Evolutionary conservation across 2,329 filamentous ascomycete genomes (phyloP).

Genomic region (Aspergillus sp.): DNA sequence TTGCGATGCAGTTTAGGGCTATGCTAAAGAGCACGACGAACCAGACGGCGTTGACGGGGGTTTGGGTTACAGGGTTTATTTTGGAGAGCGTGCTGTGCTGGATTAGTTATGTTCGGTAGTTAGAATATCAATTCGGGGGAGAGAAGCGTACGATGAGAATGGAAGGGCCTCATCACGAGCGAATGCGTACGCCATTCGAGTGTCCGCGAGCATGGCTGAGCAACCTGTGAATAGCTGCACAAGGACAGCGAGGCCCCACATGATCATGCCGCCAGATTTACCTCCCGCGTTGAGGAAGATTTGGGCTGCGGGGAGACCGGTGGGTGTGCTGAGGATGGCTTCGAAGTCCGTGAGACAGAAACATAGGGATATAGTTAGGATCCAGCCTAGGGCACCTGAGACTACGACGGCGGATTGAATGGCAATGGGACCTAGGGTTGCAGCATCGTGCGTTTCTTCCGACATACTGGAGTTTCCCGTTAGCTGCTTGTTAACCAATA

Average conservation of each 20-base stretch:
- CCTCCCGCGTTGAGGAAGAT: slow-evolving; percentile 63
- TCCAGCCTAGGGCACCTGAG: slow-evolving; percentile 61
- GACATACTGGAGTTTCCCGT: slow-evolving; percentile 51
- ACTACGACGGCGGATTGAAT: slow-evolving; percentile 61
- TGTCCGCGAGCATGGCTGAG: slow-evolving; percentile 64
- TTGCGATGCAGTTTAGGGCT: slow-evolving; percentile 50
- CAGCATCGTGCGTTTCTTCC: slow-evolving; percentile 66
- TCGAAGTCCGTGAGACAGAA: slow-evolving; percentile 63
- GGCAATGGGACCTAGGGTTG: slow-evolving; percentile 59
- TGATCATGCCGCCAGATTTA: slow-evolving; percentile 55
- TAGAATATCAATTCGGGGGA: background rate
- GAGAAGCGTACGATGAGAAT: slow-evolving; percentile 52
- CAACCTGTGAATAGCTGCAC: slow-evolving; percentile 67
- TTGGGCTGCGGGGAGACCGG: slow-evolving; percentile 60
- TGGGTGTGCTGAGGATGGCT: slow-evolving; percentile 56
- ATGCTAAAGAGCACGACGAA: slow-evolving; percentile 60
- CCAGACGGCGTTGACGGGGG: slow-evolving; percentile 64
- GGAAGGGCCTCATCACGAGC: slow-evolving; percentile 61
- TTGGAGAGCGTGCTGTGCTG: slow-evolving; percentile 50
- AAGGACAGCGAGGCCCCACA: slow-evolving; percentile 63
- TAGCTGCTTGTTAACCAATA: background rate
- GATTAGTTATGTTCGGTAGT: background rate
- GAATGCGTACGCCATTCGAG: slow-evolving; percentile 63
- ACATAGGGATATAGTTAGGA: slow-evolving; percentile 63
- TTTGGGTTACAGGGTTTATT: slow-evolving; percentile 55